These are phyloP conservation scores for Neofusicoccum cordaticola DNA, from an alignment of 2,329 filamentous ascomycete species.

Conservation along the genomic window DNA sequence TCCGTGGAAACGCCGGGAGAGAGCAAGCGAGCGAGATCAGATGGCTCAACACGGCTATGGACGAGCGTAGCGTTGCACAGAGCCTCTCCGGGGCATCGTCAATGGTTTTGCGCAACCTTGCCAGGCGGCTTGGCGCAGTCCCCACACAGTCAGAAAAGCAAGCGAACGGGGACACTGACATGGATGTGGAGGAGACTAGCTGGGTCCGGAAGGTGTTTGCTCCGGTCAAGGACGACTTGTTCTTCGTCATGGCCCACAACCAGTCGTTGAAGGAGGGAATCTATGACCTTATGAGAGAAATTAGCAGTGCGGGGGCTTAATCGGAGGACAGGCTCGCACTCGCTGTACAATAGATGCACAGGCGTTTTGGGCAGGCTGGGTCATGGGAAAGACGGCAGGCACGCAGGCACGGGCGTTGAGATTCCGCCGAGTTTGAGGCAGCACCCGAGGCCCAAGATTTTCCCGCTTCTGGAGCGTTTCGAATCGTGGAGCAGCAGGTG, in stretches of 20 bases:
- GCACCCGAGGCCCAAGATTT: not conserved
- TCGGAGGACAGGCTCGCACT: not conserved
- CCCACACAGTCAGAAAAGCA: not conserved
- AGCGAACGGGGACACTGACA: conserved; percentile 50
- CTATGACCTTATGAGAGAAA: conserved; percentile 32
- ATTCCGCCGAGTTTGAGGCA: not conserved
- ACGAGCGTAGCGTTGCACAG: conserved; percentile 59
- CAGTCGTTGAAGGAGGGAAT: conserved; percentile 39
- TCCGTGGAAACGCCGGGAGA: conserved; percentile 21
- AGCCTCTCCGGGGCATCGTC: conserved; percentile 77
- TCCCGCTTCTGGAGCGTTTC: not conserved
- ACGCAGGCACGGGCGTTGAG: conserved; percentile 3
- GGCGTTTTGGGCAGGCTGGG: not conserved
- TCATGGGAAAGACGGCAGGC: not conserved
- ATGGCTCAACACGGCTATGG: conserved; percentile 47
- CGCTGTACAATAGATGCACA: conserved; percentile 14
- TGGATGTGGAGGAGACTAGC: conserved; percentile 47
- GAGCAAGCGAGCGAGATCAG: conserved; percentile 26
- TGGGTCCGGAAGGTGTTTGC: conserved; percentile 70
- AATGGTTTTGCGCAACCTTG: conserved; percentile 75
- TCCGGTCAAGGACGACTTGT: conserved; percentile 62
- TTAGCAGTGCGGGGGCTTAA: conserved; percentile 9
- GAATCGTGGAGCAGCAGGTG: not conserved
- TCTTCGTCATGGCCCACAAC: conserved; percentile 70
- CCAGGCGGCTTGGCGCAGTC: conserved; percentile 43